Conservation (phyloP, 78 protist species). For the Monocercomonoides exilis region DNA sequence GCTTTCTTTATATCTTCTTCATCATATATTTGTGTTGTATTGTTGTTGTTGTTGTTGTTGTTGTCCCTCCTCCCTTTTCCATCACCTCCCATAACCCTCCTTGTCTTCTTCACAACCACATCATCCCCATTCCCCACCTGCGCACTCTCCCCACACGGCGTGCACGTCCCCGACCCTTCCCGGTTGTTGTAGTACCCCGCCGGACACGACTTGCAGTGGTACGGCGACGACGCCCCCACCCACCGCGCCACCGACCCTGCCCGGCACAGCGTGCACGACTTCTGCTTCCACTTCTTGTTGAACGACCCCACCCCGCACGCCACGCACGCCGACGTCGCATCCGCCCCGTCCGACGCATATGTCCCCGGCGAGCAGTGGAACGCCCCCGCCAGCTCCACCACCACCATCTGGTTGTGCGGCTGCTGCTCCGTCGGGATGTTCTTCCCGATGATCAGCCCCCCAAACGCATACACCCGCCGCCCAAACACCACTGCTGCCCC, state of each 20-base stretch:
- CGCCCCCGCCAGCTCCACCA: background rate
- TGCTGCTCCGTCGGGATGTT: background rate
- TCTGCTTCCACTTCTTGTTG: background rate
- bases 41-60: too few species aligned
- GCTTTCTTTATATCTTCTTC: too few species aligned
- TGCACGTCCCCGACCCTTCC: background rate
- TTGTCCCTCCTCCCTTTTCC: too few species aligned
- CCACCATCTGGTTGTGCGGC: background rate
- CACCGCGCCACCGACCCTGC: background rate
- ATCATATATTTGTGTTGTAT: too few species aligned
- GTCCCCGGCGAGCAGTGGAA: background rate
- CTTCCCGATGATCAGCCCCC: background rate
- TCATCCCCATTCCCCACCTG: too few species aligned
- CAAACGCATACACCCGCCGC: background rate
- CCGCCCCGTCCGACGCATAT: background rate
- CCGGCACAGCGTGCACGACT: background rate
- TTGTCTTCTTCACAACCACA: too few species aligned
- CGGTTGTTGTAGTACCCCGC: background rate
- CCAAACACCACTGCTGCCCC: background rate
- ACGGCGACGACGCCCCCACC: background rate
- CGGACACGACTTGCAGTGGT: conserved; percentile 1
- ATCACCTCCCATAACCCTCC: too few species aligned
- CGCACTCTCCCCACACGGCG: background rate
- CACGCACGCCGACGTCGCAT: background rate
- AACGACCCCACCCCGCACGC: background rate